phyloP scores from a whole-genome alignment of 768 basidiomycete genomes.

The Kockovaella imperatae region DNA sequence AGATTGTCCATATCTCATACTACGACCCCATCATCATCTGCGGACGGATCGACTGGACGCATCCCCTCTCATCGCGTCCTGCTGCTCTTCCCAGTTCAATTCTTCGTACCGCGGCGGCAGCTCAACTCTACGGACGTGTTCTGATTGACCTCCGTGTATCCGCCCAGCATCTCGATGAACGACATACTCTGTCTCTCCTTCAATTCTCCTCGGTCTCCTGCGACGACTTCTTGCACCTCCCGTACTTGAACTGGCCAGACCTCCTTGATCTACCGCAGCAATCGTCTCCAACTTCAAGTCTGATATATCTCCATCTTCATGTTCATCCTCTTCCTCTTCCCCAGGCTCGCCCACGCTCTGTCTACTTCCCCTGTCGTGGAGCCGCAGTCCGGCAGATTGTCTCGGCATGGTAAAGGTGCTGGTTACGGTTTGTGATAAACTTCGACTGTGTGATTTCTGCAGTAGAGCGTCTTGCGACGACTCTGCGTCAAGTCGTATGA shows the following conservation, averaged over 20 bases:
- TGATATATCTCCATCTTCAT: constrained; percentile 11
- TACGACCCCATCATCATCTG: too few relatives aligned
- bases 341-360: too few relatives aligned
- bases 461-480: too few relatives aligned
- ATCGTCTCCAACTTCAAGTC: constrained; percentile 37
- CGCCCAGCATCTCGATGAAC: constrained; percentile 35
- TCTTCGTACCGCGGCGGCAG: constrained; percentile 39
- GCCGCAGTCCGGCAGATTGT: constrained; percentile 9
- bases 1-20: too few relatives aligned
- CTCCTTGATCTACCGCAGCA: constrained; percentile 15
- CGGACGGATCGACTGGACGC: too few relatives aligned
- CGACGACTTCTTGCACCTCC: neutral
- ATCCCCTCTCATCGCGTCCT: constrained; percentile 3
- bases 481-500: too few relatives aligned
- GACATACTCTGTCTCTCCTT: constrained; percentile 27
- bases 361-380: constrained; percentile 12
- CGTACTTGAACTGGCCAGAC: neutral
- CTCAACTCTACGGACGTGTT: constrained; percentile 12
- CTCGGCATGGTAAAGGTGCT: too few relatives aligned
- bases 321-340: constrained; percentile 8
- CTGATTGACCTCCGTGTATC: constrained; percentile 1
- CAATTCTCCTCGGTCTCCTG: constrained; percentile 9
- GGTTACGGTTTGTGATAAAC: too few relatives aligned
- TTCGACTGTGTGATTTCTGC: too few relatives aligned
- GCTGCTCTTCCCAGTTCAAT: constrained; percentile 25